phyloP scores from a whole-genome alignment of 306 rosid species.

The Sechiopsis laciniata region DNA sequence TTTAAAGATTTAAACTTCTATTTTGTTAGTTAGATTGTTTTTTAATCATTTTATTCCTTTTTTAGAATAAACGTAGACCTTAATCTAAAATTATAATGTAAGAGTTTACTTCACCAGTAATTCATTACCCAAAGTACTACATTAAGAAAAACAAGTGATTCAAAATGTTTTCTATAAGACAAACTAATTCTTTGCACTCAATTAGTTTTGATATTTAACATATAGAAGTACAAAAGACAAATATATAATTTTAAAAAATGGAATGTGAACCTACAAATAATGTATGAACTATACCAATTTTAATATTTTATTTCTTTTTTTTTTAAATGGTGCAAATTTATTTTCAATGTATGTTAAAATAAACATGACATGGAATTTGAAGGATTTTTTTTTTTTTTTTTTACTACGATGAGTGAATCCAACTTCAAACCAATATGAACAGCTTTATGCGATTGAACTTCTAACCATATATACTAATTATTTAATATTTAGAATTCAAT shows the following conservation, averaged over 20 bases:
- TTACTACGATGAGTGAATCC: neutral
- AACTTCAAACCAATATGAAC: too few relatives aligned
- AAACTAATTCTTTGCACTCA: too few relatives aligned
- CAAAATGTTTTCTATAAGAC: neutral
- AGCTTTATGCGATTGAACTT: too few relatives aligned
- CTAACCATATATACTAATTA: neutral
- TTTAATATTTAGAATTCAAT: neutral
- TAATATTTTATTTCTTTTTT: too few relatives aligned
- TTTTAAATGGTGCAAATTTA: too few relatives aligned
- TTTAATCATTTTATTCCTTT: neutral
- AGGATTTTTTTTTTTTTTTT: too few relatives aligned
- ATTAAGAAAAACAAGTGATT: too few relatives aligned
- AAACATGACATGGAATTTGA: too few relatives aligned
- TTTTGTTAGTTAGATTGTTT: neutral
- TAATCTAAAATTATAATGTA: neutral
- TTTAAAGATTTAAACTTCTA: neutral
- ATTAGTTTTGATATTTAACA: neutral
- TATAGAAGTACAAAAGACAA: neutral
- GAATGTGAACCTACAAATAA: too few relatives aligned
- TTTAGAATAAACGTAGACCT: neutral
- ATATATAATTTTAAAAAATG: neutral
- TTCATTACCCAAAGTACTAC: too few relatives aligned
- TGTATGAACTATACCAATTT: too few relatives aligned
- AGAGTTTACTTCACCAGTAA: neutral
- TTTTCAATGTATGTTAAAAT: too few relatives aligned